Evolutionary conservation across 345 rosid genomes (phyloP).

Genomic region (Salix exigua): DNA sequence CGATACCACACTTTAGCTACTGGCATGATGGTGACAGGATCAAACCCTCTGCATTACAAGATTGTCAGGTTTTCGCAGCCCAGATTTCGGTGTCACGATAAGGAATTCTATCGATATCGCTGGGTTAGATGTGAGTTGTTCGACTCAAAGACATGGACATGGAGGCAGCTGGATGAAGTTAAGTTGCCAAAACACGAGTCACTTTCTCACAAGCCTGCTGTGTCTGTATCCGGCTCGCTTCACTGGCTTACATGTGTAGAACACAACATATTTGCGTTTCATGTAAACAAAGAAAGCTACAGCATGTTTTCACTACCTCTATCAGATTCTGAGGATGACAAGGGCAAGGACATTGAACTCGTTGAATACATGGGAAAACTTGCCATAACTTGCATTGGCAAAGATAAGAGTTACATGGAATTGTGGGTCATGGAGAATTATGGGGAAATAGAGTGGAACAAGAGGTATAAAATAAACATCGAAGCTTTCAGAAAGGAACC

Average conservation of each 20-base stretch:
- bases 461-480: background rate
- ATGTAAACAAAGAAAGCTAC: background rate
- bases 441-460: background rate
- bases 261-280: background rate
- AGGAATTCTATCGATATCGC: no score
- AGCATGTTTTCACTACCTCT: background rate
- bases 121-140: conserved; percentile 11
- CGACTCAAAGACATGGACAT: conserved; percentile 5
- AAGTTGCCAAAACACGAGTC: background rate
- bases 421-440: conserved; percentile 6
- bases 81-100: background rate
- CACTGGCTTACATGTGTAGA: background rate
- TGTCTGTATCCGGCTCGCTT: background rate
- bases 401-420: background rate
- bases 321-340: background rate
- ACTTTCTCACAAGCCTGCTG: background rate
- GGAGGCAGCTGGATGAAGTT: conserved; percentile 9
- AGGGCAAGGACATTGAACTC: background rate
- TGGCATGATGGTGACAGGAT: conserved; percentile 14
- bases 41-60: conserved; percentile 20
- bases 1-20: background rate
- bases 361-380: background rate
- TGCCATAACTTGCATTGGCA: background rate
- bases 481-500: background rate
- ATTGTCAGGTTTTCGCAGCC: conserved; percentile 2